These are phyloP conservation scores for Coprinopsis strossmayeri DNA, from an alignment of 768 basidiomycete genomes.

Conservation along the genomic window DNA sequence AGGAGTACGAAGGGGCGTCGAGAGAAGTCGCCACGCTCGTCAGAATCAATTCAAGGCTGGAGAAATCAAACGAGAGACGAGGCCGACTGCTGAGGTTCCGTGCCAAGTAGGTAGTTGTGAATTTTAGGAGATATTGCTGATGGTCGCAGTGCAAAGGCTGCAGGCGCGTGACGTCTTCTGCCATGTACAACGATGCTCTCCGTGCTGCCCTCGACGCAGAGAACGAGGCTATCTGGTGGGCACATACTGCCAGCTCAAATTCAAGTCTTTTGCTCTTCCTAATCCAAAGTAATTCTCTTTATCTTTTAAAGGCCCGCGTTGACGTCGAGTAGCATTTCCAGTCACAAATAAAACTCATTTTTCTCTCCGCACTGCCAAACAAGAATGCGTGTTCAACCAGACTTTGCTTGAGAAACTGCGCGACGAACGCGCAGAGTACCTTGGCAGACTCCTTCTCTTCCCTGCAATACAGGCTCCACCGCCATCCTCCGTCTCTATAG, in stretches of 20 bases:
- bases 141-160: neutral
- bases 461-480: slow-evolving; percentile 6
- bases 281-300: slow-evolving; percentile 28
- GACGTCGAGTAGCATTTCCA: too few species aligned
- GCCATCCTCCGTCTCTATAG: slow-evolving; percentile 3
- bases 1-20: too few species aligned
- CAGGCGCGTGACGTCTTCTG: neutral
- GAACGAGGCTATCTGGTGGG: slow-evolving; percentile 83
- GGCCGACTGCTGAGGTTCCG: too few species aligned
- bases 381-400: slow-evolving; percentile 62
- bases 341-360: too few species aligned
- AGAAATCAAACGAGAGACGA: too few species aligned
- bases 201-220: slow-evolving; percentile 66
- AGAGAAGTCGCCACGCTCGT: too few species aligned
- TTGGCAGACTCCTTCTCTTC: slow-evolving; percentile 51
- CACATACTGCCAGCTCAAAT: slow-evolving; percentile 54
- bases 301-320: slow-evolving; percentile 43
- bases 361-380: slow-evolving; percentile 55
- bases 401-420: slow-evolving; percentile 55
- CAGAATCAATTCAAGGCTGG: too few species aligned
- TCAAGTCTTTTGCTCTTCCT: neutral
- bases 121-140: too few species aligned
- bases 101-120: too few species aligned
- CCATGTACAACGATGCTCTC: slow-evolving; percentile 17
- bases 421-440: slow-evolving; percentile 58